These are phyloP conservation scores for Phylloporus rhodoxanthus DNA, from an alignment of 768 basidiomycete species.

Conservation along the genomic window DNA sequence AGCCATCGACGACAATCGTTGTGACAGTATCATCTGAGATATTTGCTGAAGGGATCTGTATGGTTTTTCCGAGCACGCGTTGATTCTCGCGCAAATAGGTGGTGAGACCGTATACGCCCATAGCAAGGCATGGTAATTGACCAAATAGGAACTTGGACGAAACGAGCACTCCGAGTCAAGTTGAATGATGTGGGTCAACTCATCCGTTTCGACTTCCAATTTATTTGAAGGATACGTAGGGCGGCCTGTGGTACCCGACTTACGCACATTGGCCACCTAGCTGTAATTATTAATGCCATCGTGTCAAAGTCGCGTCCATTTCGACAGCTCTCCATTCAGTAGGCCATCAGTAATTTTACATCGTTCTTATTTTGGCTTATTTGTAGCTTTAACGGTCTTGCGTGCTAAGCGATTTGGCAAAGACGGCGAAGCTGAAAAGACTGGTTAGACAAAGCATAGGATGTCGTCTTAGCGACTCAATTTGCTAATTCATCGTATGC, in stretches of 20 bases:
- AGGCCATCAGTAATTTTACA: too few species aligned
- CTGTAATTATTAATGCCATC: background rate
- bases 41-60: slow-evolving; percentile 23
- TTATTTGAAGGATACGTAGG: slow-evolving; percentile 4
- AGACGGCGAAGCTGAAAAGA: too few species aligned
- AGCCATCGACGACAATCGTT: slow-evolving; percentile 72
- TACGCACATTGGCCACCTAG: slow-evolving; percentile 3
- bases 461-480: too few species aligned
- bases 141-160: slow-evolving; percentile 2
- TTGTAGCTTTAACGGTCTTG: too few species aligned
- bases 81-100: slow-evolving; percentile 46
- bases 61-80: slow-evolving; percentile 33
- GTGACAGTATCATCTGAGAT: slow-evolving; percentile 20
- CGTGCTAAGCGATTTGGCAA: background rate
- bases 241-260: slow-evolving; percentile 2
- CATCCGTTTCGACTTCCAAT: background rate
- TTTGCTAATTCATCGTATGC: too few species aligned
- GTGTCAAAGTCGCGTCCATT: background rate
- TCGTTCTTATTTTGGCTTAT: too few species aligned
- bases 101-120: slow-evolving; percentile 51
- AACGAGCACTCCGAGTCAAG: too few species aligned
- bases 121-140: slow-evolving; percentile 18
- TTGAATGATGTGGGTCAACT: background rate
- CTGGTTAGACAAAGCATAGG: too few species aligned
- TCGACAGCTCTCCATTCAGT: background rate